Base-by-base conservation (phyloP, 441 rosid species). In the Erodium texanum region DNA sequence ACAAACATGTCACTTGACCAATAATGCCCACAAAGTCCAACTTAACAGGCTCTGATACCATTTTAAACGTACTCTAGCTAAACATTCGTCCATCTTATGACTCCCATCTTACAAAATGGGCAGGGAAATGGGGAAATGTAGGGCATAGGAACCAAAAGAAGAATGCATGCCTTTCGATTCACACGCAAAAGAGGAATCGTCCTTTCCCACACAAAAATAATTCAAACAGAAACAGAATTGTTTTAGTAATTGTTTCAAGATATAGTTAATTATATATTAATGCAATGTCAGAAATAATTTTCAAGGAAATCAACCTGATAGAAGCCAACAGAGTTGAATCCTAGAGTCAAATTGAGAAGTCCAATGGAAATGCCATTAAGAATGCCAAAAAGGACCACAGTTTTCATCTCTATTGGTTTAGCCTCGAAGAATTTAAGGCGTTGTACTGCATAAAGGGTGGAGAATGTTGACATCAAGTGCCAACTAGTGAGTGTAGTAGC, bases 351-450 rank as follows among this genome's bases (percentile, higher is more conserved):
- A 76, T 94, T 94, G 52, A 94, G 92, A 54, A 94, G 80, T 54
- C 99, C 99, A 66, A 94, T 94, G 54, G 99, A 94, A 69, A 94
- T 78, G 12, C 99, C 99, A 80, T 94, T 94, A n/a, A 94, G 93
- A 67, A 94, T 83, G 24, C 99, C 99, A 69, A 94, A 94, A 65
- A 91, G 94, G 79, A 94, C 75, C 36, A 94, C 96, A 4, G 97
- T 87, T 74, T 82, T 89, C 85, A 79, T 79, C 78, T 94, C 99
- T 24, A 91, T 79, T 3, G 91, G 29, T 71, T 94, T 94, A 50
- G 82, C 83, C 83, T 94, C 97, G 19, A 94, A 91, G 71, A 91
- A 80, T 69, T 88, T 88, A 15, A 91, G 79, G 24, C 86, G 84
- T 41, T 84, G 90, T 3, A 97, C 97, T 38, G 68, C 92, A 32